Conservation (phyloP, 495 filamentous ascomycete species). For the Trichoderma gamsii region DNA sequence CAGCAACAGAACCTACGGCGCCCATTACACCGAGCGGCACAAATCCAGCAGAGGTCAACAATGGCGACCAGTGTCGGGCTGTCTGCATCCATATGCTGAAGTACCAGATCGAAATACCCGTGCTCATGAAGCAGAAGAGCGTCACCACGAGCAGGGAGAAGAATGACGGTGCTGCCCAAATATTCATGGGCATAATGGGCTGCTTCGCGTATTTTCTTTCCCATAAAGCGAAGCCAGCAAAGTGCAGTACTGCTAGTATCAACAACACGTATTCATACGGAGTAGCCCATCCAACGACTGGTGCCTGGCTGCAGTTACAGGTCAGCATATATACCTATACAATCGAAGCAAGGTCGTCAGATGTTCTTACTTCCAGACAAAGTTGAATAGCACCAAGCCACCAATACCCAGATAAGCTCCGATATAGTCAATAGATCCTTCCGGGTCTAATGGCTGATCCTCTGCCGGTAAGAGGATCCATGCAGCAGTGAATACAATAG, state of each 20-base stretch:
- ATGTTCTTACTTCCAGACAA: neutral
- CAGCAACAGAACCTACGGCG: too few relatives aligned
- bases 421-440: neutral
- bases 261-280: neutral
- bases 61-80: too few relatives aligned
- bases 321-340: neutral
- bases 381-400: neutral
- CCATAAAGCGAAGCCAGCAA: neutral
- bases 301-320: neutral
- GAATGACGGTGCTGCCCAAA: neutral
- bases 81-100: too few relatives aligned
- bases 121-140: neutral
- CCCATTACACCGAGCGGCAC: too few relatives aligned
- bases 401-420: neutral
- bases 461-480: neutral
- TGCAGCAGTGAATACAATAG: neutral
- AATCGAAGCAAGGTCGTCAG: neutral
- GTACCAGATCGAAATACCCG: neutral
- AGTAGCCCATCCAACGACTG: neutral
- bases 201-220: neutral
- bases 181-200: neutral
- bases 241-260: neutral
- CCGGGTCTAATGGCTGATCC: neutral
- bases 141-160: neutral
- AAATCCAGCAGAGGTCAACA: too few relatives aligned